Evolutionary conservation across 257 asterid species (phyloP).

Genomic region (Solanum tarijense): DNA sequence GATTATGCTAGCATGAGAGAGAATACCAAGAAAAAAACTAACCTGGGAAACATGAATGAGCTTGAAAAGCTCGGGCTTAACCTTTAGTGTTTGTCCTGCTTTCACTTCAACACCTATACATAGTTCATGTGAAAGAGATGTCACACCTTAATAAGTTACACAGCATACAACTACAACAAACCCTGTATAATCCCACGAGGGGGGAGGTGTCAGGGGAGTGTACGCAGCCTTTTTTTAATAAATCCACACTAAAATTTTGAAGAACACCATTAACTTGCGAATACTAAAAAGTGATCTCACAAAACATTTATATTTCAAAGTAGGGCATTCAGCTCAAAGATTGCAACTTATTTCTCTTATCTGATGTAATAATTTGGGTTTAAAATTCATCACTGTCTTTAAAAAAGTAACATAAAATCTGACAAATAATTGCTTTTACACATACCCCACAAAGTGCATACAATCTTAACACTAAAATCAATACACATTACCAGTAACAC

Average conservation of each 20-base stretch:
- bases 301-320: neutral
- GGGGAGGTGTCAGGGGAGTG: neutral
- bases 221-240: neutral
- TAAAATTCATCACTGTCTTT: neutral
- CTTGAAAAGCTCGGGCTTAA: slow-evolving; percentile 24
- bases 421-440: neutral
- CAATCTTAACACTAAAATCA: neutral
- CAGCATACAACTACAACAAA: neutral
- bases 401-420: neutral
- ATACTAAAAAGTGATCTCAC: neutral
- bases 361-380: neutral
- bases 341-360: neutral
- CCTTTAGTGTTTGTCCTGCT: slow-evolving; percentile 37
- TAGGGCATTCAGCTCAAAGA: neutral
- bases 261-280: neutral
- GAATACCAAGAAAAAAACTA: neutral
- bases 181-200: neutral
- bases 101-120: slow-evolving; percentile 63
- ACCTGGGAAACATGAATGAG: slow-evolving; percentile 77
- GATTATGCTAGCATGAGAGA: neutral
- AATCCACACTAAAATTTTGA: too few species aligned
- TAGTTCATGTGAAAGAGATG: neutral
- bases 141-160: neutral
- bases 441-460: neutral
- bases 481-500: neutral